Evolutionary conservation across 257 asterid genomes (phyloP), one percentile per base, ranked within the genome.

Genomic region (Solanum etuberosum): DNA sequence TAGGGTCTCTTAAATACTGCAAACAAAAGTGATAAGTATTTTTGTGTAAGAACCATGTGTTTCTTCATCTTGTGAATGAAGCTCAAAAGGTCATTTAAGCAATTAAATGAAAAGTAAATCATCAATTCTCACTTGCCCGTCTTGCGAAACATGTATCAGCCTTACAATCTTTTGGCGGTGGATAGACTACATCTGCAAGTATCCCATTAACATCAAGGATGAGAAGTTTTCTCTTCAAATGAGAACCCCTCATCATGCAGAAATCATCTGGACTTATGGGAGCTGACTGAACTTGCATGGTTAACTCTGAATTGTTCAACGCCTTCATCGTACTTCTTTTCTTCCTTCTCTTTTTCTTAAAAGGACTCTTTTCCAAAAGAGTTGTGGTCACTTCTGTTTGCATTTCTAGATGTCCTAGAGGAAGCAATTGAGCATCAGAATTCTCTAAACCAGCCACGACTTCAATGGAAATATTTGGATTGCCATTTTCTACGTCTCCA

Each of bases 191-290:
- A 90, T 93, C 89, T 18, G 98, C 98, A 86, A 95, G 97, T 90
- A 97, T 89, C 87, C 99, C 99, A 91, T 97, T 97, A 51, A 97
- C 88, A 89, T 95, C 99, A 88, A 97, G 98, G 88, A 97, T 95
- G 87, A 97, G 90, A 88, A 97, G 99, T 86, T 94, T 97, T 88
- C 92, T 91, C 91, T 85, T 91, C 92, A 85, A 86, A 85, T 87
- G 34, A 43, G 5, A 6, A 54, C 83, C 83, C 87, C 51, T 84
- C 70, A 84, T 78, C 84, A 42, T 77, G 85, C 71, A 90, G 90
- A 82, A 59, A n/a, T n/a, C 25, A 77, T n/a, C 65, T 27, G 84
- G 2, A 7, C 27, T 43, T n/a, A 43, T 15, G 40, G 84, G 65
- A 78, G 84, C 9, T 21, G 40, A 43, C 29, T 43, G 63, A 83